Evolutionary conservation across 257 asterid genomes (phyloP).

Genomic region (Nicotiana paniculata): DNA sequence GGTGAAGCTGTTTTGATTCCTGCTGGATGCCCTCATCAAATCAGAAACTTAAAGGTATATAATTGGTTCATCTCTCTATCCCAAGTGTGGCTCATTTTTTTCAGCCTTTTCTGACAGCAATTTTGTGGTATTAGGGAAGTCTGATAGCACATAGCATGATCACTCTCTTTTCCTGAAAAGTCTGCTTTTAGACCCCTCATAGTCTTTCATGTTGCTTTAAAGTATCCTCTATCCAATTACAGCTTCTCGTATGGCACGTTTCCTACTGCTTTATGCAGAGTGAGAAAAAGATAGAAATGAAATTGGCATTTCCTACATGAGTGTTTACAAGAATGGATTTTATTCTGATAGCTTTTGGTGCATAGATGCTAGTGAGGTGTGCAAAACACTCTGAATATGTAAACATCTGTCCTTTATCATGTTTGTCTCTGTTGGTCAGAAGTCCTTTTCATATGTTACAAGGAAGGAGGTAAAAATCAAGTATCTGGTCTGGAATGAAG

Average conservation of each 20-base stretch:
- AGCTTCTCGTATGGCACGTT: not conserved
- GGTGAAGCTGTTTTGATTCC: slow-evolving; percentile 45
- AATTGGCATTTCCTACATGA: not conserved
- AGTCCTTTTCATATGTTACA: not conserved
- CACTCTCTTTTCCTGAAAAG: not conserved
- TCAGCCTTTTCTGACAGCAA: not conserved
- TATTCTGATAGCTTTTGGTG: not conserved
- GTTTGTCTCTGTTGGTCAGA: not conserved
- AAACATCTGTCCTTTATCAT: not conserved
- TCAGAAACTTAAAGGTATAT: slow-evolving; percentile 39
- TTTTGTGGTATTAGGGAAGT: not conserved
- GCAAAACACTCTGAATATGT: not conserved
- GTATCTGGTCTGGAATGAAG: not conserved
- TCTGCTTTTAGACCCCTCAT: not conserved
- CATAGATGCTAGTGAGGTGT: not conserved
- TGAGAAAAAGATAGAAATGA: not conserved
- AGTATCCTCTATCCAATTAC: not conserved
- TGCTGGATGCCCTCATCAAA: slow-evolving; percentile 53
- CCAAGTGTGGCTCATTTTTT: not conserved
- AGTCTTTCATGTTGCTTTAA: not conserved
- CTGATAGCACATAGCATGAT: not conserved
- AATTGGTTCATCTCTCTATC: not conserved
- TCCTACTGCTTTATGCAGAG: not conserved
- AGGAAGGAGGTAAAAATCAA: not conserved
- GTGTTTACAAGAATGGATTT: not conserved